A percentile compares a stretch with the other conserved stretches of the same genome.
Evolutionary conservation across 345 rosid genomes (phyloP).

Genomic region (Cardamine chenopodiifolia): DNA sequence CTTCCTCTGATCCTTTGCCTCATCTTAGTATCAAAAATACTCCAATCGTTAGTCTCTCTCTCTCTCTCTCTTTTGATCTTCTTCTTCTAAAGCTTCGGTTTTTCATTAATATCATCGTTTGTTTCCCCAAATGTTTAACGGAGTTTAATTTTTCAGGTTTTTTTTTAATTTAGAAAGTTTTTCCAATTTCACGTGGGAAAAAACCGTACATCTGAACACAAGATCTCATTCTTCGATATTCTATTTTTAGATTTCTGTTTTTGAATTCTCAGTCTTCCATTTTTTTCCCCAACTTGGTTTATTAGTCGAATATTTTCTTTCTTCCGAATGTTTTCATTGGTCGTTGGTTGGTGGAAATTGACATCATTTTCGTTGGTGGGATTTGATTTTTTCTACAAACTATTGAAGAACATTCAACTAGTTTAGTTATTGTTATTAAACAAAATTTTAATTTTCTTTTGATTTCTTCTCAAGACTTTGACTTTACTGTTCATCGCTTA

Average conservation of each 20-base stretch:
- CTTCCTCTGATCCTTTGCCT: constrained; percentile 70
- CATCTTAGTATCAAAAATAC: constrained; percentile 87
- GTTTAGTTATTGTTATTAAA: constrained; percentile 10
- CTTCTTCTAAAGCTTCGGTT: neutral
- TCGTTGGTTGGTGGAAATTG: constrained; percentile 39
- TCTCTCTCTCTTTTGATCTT: neutral
- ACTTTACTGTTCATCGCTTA: constrained; percentile 26
- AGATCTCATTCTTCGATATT: constrained; percentile 28
- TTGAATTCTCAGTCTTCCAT: constrained; percentile 6
- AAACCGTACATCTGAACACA: neutral
- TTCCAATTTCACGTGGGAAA: neutral
- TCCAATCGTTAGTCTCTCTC: constrained; percentile 75
- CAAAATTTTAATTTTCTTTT: neutral
- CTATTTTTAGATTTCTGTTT: neutral
- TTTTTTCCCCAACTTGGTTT: too few species aligned
- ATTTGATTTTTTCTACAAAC: constrained; percentile 26
- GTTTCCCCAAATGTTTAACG: neutral
- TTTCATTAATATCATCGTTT: neutral
- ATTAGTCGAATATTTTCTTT: neutral
- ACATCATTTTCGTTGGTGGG: constrained; percentile 35
- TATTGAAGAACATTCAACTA: constrained; percentile 8
- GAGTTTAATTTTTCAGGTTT: neutral
- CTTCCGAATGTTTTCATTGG: constrained; percentile 36
- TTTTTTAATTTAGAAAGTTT: neutral
- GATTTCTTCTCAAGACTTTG: constrained; percentile 11